A percentile compares a stretch with the other conserved stretches of the same genome.
Conservation (phyloP, 2,329 filamentous ascomycete genomes). For the Pseudogymnoascus sp. region DNA sequence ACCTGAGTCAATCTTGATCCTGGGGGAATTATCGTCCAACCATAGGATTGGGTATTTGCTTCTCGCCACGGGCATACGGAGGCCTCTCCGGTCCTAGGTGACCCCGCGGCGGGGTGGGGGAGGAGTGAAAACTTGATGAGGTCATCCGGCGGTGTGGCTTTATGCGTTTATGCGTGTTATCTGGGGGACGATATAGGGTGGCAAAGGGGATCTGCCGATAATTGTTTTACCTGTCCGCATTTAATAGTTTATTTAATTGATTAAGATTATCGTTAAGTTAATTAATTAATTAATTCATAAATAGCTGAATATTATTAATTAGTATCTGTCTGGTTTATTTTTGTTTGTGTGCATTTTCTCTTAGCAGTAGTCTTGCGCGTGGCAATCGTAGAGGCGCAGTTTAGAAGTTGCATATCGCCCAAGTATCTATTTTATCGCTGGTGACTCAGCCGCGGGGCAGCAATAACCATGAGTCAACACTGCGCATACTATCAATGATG, state of each 20-base stretch:
- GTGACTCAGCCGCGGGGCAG: not conserved
- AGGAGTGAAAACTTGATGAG: not conserved
- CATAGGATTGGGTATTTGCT: not conserved
- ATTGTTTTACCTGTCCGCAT: slow-evolving; percentile 1
- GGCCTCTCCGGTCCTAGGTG: not conserved
- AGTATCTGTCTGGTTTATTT: slow-evolving; percentile 12
- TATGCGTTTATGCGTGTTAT: slow-evolving; percentile 19
- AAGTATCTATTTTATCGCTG: slow-evolving; percentile 22
- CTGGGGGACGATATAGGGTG: slow-evolving; percentile 22
- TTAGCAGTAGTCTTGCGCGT: slow-evolving; percentile 18
- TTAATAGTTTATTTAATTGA: not conserved
- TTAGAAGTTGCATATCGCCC: slow-evolving; percentile 7
- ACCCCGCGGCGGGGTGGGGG: not conserved
- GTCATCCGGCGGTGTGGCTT: slow-evolving; percentile 3
- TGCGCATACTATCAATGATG: slow-evolving; percentile 19
- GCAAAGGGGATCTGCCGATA: not conserved
- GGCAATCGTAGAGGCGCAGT: slow-evolving; percentile 22
- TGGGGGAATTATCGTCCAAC: not conserved
- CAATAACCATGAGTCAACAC: slow-evolving; percentile 6
- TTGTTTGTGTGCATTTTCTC: not conserved
- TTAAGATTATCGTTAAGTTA: not conserved
- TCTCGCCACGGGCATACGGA: not conserved
- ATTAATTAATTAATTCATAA: slow-evolving; percentile 2
- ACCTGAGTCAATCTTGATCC: not conserved
- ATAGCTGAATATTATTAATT: not conserved